Evolutionary conservation across 441 rosid species (phyloP).

Genomic region (Cnidoscolus chayamansa): DNA sequence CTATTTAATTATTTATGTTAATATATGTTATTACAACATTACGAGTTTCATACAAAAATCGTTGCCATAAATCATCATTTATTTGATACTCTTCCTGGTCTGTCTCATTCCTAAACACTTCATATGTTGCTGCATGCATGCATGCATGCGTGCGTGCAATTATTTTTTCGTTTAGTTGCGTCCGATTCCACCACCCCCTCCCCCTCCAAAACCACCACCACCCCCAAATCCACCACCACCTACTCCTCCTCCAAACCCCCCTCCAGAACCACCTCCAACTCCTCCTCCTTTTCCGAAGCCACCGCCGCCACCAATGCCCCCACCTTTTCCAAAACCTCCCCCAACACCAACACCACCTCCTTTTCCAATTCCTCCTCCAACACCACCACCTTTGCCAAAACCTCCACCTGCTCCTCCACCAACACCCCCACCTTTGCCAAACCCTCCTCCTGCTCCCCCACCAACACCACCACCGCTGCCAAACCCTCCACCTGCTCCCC

Average conservation of each 20-base stretch:
- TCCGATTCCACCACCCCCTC: neutral
- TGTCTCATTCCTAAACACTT: neutral
- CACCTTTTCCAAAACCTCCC: conserved; percentile 34
- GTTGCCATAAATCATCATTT: too few species aligned
- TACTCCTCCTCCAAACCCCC: conserved; percentile 25
- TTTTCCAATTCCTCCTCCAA: conserved; percentile 24
- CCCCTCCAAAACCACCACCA: conserved; percentile 8
- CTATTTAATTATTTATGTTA: too few species aligned
- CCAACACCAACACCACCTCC: conserved; percentile 26
- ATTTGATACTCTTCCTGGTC: too few species aligned
- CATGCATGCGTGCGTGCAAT: conserved; percentile 31
- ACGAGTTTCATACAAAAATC: too few species aligned
- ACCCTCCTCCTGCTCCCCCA: conserved; percentile 27
- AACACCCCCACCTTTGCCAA: conserved; percentile 26
- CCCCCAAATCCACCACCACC: conserved; percentile 20
- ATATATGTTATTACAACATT: too few species aligned
- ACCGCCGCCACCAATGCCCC: conserved; percentile 33
- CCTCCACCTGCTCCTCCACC: conserved; percentile 31
- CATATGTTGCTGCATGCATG: neutral
- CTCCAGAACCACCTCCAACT: conserved; percentile 20
- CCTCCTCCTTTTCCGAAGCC: conserved; percentile 31
- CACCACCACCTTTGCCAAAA: conserved; percentile 19
- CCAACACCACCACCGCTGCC: conserved; percentile 31
- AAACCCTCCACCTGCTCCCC: conserved; percentile 28
- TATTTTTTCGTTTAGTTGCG: conserved; percentile 16